phyloP scores from a whole-genome alignment of 192 early-diverging fungal genomes.

The Gaertneriomyces semiglobifer region DNA sequence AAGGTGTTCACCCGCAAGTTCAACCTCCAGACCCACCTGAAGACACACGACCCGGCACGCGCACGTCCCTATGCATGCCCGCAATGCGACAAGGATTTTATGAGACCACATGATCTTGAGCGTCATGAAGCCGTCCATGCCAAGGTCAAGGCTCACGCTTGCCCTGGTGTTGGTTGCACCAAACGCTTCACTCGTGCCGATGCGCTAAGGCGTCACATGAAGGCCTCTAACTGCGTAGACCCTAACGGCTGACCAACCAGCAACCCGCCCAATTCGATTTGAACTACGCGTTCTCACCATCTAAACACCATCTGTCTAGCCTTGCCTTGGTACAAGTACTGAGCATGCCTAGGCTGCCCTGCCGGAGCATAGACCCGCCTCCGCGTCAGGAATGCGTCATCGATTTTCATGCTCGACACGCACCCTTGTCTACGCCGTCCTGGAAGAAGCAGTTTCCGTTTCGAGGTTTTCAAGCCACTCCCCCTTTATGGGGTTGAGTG shows the following conservation, averaged over 20 bases:
- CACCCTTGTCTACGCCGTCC: no score
- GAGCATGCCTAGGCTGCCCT: no score
- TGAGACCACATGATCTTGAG: slow-evolving; percentile 66
- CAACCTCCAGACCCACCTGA: slow-evolving; percentile 65
- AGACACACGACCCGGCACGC: slow-evolving; percentile 66
- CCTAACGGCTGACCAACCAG: neutral
- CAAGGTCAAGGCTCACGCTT: slow-evolving; percentile 55
- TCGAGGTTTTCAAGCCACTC: no score
- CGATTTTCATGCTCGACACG: no score
- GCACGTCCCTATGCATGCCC: slow-evolving; percentile 56
- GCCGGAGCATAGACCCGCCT: no score
- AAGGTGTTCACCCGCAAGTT: slow-evolving; percentile 63
- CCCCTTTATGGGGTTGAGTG: no score
- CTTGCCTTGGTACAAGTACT: no score
- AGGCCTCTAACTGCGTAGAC: neutral
- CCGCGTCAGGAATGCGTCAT: no score
- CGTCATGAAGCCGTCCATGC: slow-evolving; percentile 66
- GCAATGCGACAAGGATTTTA: slow-evolving; percentile 56
- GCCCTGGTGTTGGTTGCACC: slow-evolving; percentile 41
- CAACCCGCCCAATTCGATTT: no score
- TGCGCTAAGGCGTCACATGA: slow-evolving; percentile 57
- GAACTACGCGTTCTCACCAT: no score
- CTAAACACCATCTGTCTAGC: no score
- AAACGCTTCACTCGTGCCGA: slow-evolving; percentile 62
- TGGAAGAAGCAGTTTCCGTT: no score